Evolutionary conservation across 257 asterid species (phyloP).

Genomic region (Ilex aquifolium): DNA sequence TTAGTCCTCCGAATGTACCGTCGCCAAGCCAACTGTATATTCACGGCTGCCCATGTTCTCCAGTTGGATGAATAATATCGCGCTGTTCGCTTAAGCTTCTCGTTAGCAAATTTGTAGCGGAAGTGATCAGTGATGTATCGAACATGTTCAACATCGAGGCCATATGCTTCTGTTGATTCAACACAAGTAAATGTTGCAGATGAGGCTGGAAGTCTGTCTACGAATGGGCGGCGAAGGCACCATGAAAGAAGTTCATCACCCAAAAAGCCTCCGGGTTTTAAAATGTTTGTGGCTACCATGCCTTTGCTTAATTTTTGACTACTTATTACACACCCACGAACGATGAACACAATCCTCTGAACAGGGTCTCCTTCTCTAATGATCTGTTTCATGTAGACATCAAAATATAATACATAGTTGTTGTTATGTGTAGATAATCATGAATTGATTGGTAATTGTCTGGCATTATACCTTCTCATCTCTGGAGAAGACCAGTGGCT

Average conservation of each 20-base stretch:
- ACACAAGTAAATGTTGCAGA: slow-evolving; percentile 78
- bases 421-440: too few relatives aligned
- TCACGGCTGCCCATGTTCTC: slow-evolving; percentile 97
- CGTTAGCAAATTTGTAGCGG: slow-evolving; percentile 73
- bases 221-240: slow-evolving; percentile 93
- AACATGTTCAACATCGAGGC: slow-evolving; percentile 53
- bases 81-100: slow-evolving; percentile 61
- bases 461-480: slow-evolving; percentile 63
- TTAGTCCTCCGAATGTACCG: slow-evolving; percentile 52
- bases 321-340: slow-evolving; percentile 65
- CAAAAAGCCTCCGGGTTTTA: slow-evolving; percentile 75
- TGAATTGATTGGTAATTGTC: neutral
- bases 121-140: slow-evolving; percentile 79
- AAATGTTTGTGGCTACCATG: slow-evolving; percentile 50
- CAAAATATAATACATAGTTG: neutral
- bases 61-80: slow-evolving; percentile 78
- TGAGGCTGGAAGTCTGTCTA: slow-evolving; percentile 76
- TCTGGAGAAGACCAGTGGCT: slow-evolving; percentile 74
- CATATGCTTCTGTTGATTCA: slow-evolving; percentile 70
- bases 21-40: slow-evolving; percentile 80
- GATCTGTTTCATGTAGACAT: slow-evolving; percentile 35
- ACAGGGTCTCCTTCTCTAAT: slow-evolving; percentile 93
- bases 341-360: slow-evolving; percentile 65
- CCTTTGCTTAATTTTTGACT: slow-evolving; percentile 77
- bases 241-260: slow-evolving; percentile 92